A percentile compares a stretch with the other conserved stretches of the same genome.
Conservation (phyloP, 139 green algal species). For the Haematococcus sp. region DNA sequence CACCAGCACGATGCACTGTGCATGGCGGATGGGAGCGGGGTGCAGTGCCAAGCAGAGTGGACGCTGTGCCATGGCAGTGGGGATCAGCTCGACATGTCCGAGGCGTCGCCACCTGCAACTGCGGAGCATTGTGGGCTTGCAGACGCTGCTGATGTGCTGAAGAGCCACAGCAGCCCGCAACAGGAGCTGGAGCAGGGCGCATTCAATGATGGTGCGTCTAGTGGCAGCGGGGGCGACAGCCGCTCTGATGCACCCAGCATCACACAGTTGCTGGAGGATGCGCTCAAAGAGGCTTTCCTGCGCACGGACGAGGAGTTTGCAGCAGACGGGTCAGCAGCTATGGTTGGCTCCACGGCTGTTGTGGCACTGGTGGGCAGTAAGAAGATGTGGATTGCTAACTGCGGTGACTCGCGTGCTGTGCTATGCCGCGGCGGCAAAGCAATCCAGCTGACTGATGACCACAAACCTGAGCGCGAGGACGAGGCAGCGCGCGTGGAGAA, state of each 20-base stretch:
- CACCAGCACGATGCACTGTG: not conserved
- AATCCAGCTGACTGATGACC: constrained; percentile 63
- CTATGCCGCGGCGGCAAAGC: constrained; percentile 52
- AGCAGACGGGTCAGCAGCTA: constrained; percentile 46
- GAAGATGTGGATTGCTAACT: constrained; percentile 69
- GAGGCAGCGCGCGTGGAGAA: constrained; percentile 72
- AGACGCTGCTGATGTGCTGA: too few species aligned
- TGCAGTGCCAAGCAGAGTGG: constrained; percentile 16
- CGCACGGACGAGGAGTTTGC: constrained; percentile 59
- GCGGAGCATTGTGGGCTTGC: too few species aligned
- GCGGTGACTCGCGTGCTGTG: constrained; percentile 68
- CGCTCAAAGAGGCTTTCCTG: constrained; percentile 53
- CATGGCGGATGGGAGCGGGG: not conserved
- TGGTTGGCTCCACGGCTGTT: constrained; percentile 83
- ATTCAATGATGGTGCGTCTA: not conserved
- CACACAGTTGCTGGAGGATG: constrained; percentile 41
- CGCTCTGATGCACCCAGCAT: constrained; percentile 17
- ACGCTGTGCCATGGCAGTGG: constrained; percentile 1
- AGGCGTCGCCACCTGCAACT: too few species aligned
- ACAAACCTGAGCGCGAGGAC: constrained; percentile 73
- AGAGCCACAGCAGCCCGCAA: too few species aligned
- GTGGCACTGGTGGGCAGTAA: constrained; percentile 56
- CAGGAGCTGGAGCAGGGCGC: too few species aligned
- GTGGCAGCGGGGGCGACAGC: constrained; percentile 5
- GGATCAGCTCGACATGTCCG: too few species aligned